Conservation (phyloP, 2,329 filamentous ascomycete genomes). For the Penicillium sp. region DNA sequence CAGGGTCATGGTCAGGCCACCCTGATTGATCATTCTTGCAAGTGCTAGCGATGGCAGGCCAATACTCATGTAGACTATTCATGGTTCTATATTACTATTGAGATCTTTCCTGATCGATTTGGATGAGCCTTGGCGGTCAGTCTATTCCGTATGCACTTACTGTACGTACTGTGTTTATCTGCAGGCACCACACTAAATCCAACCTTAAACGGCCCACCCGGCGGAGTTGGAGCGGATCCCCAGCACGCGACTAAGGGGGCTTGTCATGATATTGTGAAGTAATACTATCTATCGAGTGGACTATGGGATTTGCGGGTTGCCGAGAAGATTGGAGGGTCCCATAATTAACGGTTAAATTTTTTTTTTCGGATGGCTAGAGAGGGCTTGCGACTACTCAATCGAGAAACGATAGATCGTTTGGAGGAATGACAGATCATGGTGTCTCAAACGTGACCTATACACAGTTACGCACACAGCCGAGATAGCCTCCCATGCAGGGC, state of each 20-base stretch:
- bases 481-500: neutral
- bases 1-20: neutral
- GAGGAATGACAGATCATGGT: neutral
- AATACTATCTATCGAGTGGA: neutral
- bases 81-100: neutral
- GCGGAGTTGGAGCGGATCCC: constrained; percentile 7
- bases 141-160: too few relatives aligned
- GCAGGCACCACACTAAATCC: constrained; percentile 29
- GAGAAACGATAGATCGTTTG: neutral
- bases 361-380: neutral
- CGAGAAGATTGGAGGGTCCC: neutral
- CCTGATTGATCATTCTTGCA: neutral
- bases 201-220: constrained; percentile 28
- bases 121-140: constrained; percentile 21
- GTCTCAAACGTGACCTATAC: neutral
- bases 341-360: neutral
- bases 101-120: neutral
- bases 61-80: neutral
- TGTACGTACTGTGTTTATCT: constrained; percentile 12
- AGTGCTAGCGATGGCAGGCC: neutral
- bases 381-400: neutral
- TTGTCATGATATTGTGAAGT: neutral
- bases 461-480: neutral
- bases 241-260: constrained; percentile 4
- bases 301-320: neutral